phyloP scores from a whole-genome alignment of 1,139 yeast species.

The Pichia sp. region DNA sequence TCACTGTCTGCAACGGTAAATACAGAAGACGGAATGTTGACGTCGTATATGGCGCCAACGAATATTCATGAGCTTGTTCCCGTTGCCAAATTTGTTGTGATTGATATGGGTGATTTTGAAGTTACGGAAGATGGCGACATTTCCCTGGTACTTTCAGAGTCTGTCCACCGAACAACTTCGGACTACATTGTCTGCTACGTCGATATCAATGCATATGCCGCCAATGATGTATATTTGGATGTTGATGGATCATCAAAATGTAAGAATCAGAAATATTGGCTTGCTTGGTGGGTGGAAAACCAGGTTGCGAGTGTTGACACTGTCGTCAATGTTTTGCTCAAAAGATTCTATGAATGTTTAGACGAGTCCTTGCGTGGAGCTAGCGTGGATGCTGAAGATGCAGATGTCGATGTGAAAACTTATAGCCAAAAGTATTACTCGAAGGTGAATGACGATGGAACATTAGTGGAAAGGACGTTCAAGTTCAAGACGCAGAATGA shows the following conservation, averaged over 20 bases:
- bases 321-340: conserved; percentile 23
- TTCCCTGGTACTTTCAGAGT: conserved; percentile 50
- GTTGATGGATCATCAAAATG: not conserved
- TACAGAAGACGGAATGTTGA: too few relatives aligned
- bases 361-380: conserved; percentile 17
- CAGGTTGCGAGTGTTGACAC: conserved; percentile 22
- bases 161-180: conserved; percentile 47
- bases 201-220: conserved; percentile 36
- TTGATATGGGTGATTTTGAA: conserved; percentile 47
- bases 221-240: conserved; percentile 1
- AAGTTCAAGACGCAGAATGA: conserved; percentile 44
- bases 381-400: not conserved
- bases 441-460: conserved; percentile 30
- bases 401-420: conserved; percentile 17
- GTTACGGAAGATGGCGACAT: conserved; percentile 25
- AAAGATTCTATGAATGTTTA: conserved; percentile 23
- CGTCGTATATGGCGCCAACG: conserved; percentile 48
- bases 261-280: conserved; percentile 17
- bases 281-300: conserved; percentile 29
- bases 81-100: conserved; percentile 41
- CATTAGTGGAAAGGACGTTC: conserved; percentile 33
- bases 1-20: too few relatives aligned
- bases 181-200: conserved; percentile 53
- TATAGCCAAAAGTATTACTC: conserved; percentile 24
- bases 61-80: conserved; percentile 54